Evolutionary conservation across 1,139 yeast genomes (phyloP), one percentile per base, ranked within the genome.

Genomic region (Debaryomyces udenii): DNA sequence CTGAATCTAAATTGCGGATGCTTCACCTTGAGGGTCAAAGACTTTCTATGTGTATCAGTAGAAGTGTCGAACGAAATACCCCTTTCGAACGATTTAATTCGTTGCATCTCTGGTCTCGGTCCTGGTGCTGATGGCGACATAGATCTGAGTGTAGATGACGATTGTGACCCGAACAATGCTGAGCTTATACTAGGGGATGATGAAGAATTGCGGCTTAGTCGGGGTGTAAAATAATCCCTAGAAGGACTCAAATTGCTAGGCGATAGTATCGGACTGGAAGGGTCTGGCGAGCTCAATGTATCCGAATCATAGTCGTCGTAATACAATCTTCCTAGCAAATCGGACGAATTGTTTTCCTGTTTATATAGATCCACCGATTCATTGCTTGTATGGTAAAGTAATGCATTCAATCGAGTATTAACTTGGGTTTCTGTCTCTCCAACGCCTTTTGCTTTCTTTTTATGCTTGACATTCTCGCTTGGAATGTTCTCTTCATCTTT

Each of bases 1-100:
- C 78, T 64, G 50, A 73, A 81, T 39, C 63, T 64, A 60, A 78
- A 84, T 23, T 73, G 76, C 10, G 74, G 72, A 51, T 82, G 86
- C 50, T 78, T 80, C 16, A 75, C 73, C 45, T 80, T 76, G 41
- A 79, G 57, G 1, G 84, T 79, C 44, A 76, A 60, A 9, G 81
- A 71, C 57, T 66, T 61, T 51, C 70, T 62, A 53, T 70, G 60
- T 39, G 68, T 59, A 56, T 75, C 52, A 5, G 53, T 48, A 1
- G 62, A 50, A 6, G 83, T 78, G 50, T 81, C 84, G 50, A 81
- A 81, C 4, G 83, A 74, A 6, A 80, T 71, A 15, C 81, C 76
- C 43, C 64, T 41, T 40, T 59, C 64, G 39, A 61, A 57, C 11
- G 56, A 52, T 35, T 43, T 31, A 5, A 48, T 29, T 15, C 49